Percentiles rank a stretch among this genome's conserved stretches.
These are phyloP conservation scores for Trametopsis cervina DNA, from an alignment of 768 basidiomycete genomes.

Conservation along the genomic window DNA sequence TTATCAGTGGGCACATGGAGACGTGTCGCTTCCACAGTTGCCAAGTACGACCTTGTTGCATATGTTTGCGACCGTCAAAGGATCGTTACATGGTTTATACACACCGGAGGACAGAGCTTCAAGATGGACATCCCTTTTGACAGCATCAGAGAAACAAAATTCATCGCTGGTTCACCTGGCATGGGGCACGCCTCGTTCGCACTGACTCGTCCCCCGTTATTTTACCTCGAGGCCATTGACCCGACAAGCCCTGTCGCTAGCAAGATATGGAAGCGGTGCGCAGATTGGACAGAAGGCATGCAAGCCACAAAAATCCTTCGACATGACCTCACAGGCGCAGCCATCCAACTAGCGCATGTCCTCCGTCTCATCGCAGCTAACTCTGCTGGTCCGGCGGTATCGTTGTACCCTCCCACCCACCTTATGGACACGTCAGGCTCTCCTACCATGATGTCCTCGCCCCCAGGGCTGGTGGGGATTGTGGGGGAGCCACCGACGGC, in stretches of 20 bases:
- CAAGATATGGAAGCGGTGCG: slow-evolving; percentile 49
- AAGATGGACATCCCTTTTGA: slow-evolving; percentile 82
- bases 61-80: slow-evolving; percentile 65
- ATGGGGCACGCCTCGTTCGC: slow-evolving; percentile 54
- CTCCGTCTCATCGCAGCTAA: slow-evolving; percentile 37
- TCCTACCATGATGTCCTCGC: background rate
- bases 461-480: background rate
- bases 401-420: slow-evolving; percentile 9
- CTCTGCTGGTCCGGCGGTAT: slow-evolving; percentile 7
- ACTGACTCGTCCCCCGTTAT: slow-evolving; percentile 61
- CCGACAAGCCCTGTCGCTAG: slow-evolving; percentile 1
- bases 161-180: slow-evolving; percentile 46
- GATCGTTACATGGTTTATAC: slow-evolving; percentile 74
- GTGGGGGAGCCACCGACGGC: background rate
- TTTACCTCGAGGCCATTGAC: slow-evolving; percentile 47
- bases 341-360: slow-evolving; percentile 51
- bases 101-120: slow-evolving; percentile 64
- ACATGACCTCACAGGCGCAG: slow-evolving; percentile 60
- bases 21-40: slow-evolving; percentile 50
- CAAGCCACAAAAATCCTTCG: slow-evolving; percentile 60
- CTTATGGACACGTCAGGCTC: background rate
- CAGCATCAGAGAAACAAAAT: slow-evolving; percentile 49
- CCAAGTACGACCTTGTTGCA: slow-evolving; percentile 63
- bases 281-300: slow-evolving; percentile 72
- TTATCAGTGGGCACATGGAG: slow-evolving; percentile 76